Evolutionary conservation across 208 protist species (phyloP), one percentile per base, ranked within the genome.

Genomic region (Acanthamoeba sp.): DNA sequence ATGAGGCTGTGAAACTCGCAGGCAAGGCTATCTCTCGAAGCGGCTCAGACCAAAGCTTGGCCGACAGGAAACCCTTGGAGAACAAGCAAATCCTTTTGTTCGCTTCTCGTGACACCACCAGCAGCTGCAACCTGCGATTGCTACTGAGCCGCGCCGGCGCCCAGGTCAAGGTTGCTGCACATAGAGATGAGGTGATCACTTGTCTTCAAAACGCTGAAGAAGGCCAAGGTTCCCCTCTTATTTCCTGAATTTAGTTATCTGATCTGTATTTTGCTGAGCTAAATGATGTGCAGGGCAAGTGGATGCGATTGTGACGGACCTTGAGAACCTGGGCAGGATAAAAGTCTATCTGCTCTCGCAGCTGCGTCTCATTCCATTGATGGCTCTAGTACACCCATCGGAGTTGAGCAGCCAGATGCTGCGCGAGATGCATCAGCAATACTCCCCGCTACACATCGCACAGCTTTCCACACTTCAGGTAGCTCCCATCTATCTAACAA

Each of bases 391-490:
- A 5, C 9, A 18, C 10, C 6, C 76, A 2, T n/a, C 76, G 10
- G 76, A 85, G 40, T 9, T 66, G 24, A n/a, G 5, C n/a, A 57
- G 42, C n/a, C n/a, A 24, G 12, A 40, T 40, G 6, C 45, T 85
- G 76, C 76, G 42, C 76, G 76, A 85, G 38, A n/a, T 85, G 42
- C 4, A 85, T 0, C 76, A 20, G 10, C 76, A 85, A 45, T 85
- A 85, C 42, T 22, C 45, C 1, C 76, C 76, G 76, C 45, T 85
- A 45, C 76, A 85, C 42, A 29, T 85, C 42, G 59, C 27, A 3
- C 22, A 69, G 27, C 9, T 20, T n/a, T 32, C 59, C 59, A 20
- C 27, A n/a, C 59, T 12, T 34, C 59, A 29, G 59, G 52, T 59
- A 59, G n/a, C n/a, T n/a, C n/a, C n/a, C n/a, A n/a, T n/a, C n/a